These are phyloP conservation scores for Pleurotus tuoliensis DNA, from an alignment of 768 basidiomycete species.

Conservation along the genomic window DNA sequence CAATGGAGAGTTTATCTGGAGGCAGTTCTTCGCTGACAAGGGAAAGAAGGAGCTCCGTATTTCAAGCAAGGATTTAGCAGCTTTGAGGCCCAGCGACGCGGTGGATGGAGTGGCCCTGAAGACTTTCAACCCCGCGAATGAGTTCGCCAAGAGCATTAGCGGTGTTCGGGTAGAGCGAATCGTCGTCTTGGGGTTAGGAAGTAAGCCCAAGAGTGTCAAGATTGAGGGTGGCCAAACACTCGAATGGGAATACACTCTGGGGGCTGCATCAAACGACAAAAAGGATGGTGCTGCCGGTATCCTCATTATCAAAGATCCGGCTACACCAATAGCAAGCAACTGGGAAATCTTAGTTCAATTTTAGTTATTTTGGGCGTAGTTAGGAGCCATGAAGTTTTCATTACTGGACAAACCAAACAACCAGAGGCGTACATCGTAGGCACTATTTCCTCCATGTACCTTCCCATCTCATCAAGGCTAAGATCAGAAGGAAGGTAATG, in stretches of 20 bases:
- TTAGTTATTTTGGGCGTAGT: conserved; percentile 4
- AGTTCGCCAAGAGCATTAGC: conserved; percentile 61
- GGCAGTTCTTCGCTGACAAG: conserved; percentile 61
- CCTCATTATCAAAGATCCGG: conserved; percentile 76
- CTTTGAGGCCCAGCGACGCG: conserved; percentile 37
- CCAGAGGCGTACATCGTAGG: too few species aligned
- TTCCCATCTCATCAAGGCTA: conserved; percentile 29
- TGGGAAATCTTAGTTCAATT: conserved; percentile 51
- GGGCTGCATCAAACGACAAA: conserved; percentile 50
- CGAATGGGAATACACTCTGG: conserved; percentile 65
- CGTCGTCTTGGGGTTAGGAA: conserved; percentile 68
- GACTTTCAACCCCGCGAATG: conserved; percentile 54
- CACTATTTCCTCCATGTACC: conserved; percentile 25
- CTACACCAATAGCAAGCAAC: conserved; percentile 49
- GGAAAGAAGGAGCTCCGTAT: conserved; percentile 41
- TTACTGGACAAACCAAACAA: too few species aligned
- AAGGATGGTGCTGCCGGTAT: conserved; percentile 65
- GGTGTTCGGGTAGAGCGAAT: conserved; percentile 81
- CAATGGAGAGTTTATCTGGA: conserved; percentile 81
- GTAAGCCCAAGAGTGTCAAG: conserved; percentile 59
- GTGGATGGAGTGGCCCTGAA: conserved; percentile 48
- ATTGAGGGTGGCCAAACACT: conserved; percentile 46
- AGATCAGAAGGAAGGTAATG: conserved; percentile 27
- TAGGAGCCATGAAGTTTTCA: neutral
- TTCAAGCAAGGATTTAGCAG: conserved; percentile 53